Percentiles rank a stretch among this genome's conserved stretches.
Conservation (phyloP, 768 basidiomycete species). For the Amanita polypyramis region DNA sequence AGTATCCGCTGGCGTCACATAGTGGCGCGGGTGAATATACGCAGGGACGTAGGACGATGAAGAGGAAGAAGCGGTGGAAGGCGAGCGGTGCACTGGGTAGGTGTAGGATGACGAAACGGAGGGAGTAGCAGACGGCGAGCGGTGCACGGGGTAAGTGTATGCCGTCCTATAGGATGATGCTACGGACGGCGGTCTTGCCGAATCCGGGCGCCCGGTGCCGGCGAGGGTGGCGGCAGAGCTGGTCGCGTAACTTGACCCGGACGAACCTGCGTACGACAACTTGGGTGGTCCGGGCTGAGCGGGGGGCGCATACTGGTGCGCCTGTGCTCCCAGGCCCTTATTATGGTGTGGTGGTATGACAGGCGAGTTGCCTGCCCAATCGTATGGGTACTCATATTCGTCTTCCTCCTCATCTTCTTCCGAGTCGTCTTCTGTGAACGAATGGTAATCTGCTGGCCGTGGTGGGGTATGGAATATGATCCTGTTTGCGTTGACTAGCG, state of each 20-base stretch:
- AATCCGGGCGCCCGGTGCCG: slow-evolving; percentile 5
- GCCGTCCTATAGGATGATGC: slow-evolving; percentile 14
- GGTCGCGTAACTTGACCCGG: neutral
- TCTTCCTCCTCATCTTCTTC: slow-evolving; percentile 20
- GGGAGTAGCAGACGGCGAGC: slow-evolving; percentile 7
- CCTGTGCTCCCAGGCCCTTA: neutral
- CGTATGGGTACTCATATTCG: slow-evolving; percentile 14
- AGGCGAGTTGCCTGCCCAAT: slow-evolving; percentile 20
- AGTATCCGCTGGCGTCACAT: slow-evolving; percentile 1
- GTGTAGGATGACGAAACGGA: slow-evolving; percentile 19
- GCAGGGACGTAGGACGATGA: slow-evolving; percentile 20
- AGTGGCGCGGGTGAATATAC: slow-evolving; percentile 18
- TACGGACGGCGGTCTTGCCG: slow-evolving; percentile 2
- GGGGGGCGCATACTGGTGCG: neutral
- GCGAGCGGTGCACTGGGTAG: slow-evolving; percentile 11
- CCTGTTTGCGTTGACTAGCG: slow-evolving; percentile 23
- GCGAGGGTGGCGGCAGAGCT: neutral
- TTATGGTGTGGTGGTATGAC: slow-evolving; percentile 10
- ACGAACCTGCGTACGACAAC: neutral
- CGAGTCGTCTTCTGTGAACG: slow-evolving; percentile 10
- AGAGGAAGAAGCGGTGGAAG: slow-evolving; percentile 12
- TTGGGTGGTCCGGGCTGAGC: neutral
- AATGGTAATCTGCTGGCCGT: neutral
- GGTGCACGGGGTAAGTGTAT: slow-evolving; percentile 16
- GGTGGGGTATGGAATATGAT: slow-evolving; percentile 10